Base-by-base conservation (phyloP, 305 asterid genomes). In the Rubia occidens region DNA sequence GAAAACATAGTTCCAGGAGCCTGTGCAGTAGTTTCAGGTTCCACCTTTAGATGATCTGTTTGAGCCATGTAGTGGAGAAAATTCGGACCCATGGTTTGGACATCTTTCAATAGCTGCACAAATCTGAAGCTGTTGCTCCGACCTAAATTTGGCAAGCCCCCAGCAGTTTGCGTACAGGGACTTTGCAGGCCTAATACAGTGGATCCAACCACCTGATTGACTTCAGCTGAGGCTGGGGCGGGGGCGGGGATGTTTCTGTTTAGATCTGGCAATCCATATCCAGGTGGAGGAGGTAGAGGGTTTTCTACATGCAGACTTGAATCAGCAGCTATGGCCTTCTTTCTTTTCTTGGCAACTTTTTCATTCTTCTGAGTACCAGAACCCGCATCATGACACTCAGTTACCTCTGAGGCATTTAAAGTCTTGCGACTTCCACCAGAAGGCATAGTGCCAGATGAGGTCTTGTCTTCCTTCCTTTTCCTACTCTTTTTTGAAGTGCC, bases 191-290 rank as follows among this genome's bases (percentile, higher is more conserved):
- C 71, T 14, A 53, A 17, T 21, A 73, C 67, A 45, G 78, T 60
- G 55, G 84, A 74, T 58, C 65, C 88, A 66, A 74, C 76, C 64
- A 60, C 75, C 61, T 75, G 82, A 74, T 73, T 71, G 20, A 69
- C 77, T 62, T 72, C 82, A 67, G 74, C 66, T 24, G 86, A 77
- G 58, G 24, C 24, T 5, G 24, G 24, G 1, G 58, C 2, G 1
- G 58, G 68, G 74, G 69, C 65, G 0, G 71, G 73, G 24, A 40
- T 68, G 51, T 69, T 76, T 17, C 79, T 79, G 72, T 86, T 84
- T 79, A 80, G 68, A 74, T 82, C 84, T 45, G 88, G 88, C 64
- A 84, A 61, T 60, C 60, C 66, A 67, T 6, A 17, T n/a, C 58
- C 58, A 53, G 58, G 58, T 5, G 58, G 58, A 53, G 58, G 24